Evolutionary conservation across 1,284 basidiomycete species (phyloP).

Genomic region (Ustilago shanxiensis): DNA sequence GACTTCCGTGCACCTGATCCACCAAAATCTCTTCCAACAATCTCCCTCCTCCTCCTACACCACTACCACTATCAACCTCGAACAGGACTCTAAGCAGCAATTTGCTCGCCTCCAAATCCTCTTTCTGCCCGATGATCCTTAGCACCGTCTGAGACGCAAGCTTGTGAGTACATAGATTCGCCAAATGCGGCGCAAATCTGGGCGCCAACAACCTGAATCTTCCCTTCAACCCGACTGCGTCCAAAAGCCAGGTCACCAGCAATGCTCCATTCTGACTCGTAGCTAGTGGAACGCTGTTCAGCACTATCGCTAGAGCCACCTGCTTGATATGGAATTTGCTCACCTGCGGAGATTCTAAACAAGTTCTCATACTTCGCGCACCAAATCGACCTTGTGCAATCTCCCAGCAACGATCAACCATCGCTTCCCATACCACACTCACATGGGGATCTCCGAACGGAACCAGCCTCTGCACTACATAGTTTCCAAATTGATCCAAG

Average conservation of each 20-base stretch:
- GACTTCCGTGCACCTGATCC: constrained; percentile 80
- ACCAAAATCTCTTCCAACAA: constrained; percentile 90
- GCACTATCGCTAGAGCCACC: constrained; percentile 90
- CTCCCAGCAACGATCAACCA: constrained; percentile 98
- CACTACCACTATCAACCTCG: constrained; percentile 74
- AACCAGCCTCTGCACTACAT: constrained; percentile 94
- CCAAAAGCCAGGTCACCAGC: constrained; percentile 94
- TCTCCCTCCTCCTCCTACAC: constrained; percentile 72
- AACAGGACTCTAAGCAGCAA: constrained; percentile 69
- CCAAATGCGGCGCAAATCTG: constrained; percentile 93
- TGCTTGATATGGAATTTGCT: constrained; percentile 76
- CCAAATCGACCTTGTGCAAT: constrained; percentile 96
- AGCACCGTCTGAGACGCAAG: constrained; percentile 93
- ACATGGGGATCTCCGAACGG: constrained; percentile 88
- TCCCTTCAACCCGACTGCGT: constrained; percentile 91
- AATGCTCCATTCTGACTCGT: constrained; percentile 97
- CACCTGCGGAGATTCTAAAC: constrained; percentile 88
- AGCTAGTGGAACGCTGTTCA: constrained; percentile 96
- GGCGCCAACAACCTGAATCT: constrained; percentile 92
- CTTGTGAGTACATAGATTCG: constrained; percentile 97
- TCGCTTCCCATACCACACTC: constrained; percentile 97
- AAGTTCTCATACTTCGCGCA: constrained; percentile 96
- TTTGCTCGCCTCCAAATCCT: constrained; percentile 66
- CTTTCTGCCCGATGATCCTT: constrained; percentile 73
- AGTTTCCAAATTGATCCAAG: constrained; percentile 96